Evolutionary conservation across 805 yeast species (phyloP).

Genomic region (Wickerhamiella vanderwaltii): DNA sequence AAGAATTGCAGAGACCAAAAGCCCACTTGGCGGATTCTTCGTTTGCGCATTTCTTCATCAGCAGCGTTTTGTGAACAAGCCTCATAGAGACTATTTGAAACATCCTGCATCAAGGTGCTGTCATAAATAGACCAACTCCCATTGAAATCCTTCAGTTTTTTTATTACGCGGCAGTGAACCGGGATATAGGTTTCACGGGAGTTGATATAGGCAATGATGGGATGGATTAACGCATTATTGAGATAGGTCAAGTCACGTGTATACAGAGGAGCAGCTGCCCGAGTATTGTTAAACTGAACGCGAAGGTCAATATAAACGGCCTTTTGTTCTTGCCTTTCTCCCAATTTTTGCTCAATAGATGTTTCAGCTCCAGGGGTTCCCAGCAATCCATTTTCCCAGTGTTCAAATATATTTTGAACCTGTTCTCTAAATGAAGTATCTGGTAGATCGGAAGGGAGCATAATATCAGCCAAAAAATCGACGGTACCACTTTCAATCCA

Average conservation of each 20-base stretch:
- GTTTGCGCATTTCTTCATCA: constrained; percentile 66
- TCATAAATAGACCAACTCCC: constrained; percentile 97
- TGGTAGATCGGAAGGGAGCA: constrained; percentile 57
- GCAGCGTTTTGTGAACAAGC: constrained; percentile 81
- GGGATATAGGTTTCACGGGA: constrained; percentile 83
- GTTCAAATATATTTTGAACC: constrained; percentile 30
- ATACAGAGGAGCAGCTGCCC: constrained; percentile 81
- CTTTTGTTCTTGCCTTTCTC: constrained; percentile 31
- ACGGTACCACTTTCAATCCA: constrained; percentile 92
- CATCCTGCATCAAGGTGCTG: constrained; percentile 78
- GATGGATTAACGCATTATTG: constrained; percentile 82
- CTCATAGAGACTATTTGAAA: constrained; percentile 79
- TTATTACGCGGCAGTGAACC: constrained; percentile 67
- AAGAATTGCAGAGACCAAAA: constrained; percentile 86
- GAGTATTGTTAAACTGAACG: constrained; percentile 67
- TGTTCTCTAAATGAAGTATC: constrained; percentile 33
- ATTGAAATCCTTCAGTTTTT: constrained; percentile 69
- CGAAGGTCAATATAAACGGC: constrained; percentile 69
- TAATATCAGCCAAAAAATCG: constrained; percentile 84
- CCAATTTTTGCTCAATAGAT: constrained; percentile 22
- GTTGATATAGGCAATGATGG: constrained; percentile 91
- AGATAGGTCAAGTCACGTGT: constrained; percentile 81
- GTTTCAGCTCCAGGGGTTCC: constrained; percentile 21
- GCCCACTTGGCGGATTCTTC: constrained; percentile 70
- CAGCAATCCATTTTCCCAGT: constrained; percentile 29